Base-by-base conservation (phyloP, 2,329 filamentous ascomycete species). In the Fusarium bactridioides region DNA sequence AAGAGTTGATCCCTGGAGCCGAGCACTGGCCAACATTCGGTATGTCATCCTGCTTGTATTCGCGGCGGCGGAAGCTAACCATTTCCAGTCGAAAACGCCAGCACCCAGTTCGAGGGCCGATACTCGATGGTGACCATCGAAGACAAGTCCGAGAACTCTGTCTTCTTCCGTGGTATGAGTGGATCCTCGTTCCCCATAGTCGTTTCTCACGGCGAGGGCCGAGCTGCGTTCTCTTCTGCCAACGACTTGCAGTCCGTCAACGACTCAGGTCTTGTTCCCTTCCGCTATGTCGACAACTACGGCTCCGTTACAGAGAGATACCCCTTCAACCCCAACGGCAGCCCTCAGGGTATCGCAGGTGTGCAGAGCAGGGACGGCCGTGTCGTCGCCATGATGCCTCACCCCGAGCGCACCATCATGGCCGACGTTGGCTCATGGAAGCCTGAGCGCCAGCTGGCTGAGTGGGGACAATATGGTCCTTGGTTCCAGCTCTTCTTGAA, bases 311-410 rank as follows among this genome's bases (percentile, higher is more conserved):
- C 96, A 3, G 93, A 94, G 82, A 86, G 85, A 74, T 99, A 98
- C 79, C 96, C 96, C 2, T 93, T 87, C 83, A 98, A 98, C 84
- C 90, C 86, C 57, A 97, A 97, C 83, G 94, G 94, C 58, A 94
- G 92, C 79, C 93, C 93, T 2, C 86, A 88, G 70, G 94, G 93
- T 78, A 92, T 97, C 72, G 93, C 94, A 2, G 94, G 91, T 79
- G 92, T 97, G 31, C 87, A 92, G 75, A 94, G 89, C 76, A 87
- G 85, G 47, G 92, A 97, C 79, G 94, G 94, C 18, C 88, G 93
- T 64, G 93, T 97, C 3, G 82, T 97, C 74, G 94, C 94, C 11
- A 89, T 97, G 84, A 97, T 98, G 94, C 95, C 95, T 69, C 94
- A 97, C 81, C 94, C 94, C 2, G 94, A 98, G 84, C 89, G 94